Conservation (phyloP, 2,329 filamentous ascomycete species). For the Fusarium anguioides region DNA sequence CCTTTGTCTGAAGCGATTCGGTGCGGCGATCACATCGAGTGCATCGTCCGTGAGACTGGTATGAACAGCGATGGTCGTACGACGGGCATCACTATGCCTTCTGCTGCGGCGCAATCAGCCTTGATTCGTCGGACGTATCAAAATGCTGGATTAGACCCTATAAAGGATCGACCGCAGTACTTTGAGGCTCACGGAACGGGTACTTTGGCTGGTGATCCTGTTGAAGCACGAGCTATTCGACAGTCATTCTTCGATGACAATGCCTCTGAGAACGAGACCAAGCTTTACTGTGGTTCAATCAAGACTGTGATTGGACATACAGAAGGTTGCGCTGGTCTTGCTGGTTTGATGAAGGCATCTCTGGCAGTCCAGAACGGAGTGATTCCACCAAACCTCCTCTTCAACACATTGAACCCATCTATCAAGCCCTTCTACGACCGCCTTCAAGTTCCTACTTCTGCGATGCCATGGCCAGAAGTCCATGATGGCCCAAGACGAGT, state of each 20-base stretch:
- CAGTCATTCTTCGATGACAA: not conserved
- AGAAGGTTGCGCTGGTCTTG: slow-evolving; percentile 1
- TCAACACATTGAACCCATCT: slow-evolving; percentile 42
- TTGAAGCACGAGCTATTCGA: too few relatives aligned
- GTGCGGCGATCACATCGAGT: not conserved
- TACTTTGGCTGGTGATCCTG: slow-evolving; percentile 12
- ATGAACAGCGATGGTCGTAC: not conserved
- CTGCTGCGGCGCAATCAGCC: not conserved
- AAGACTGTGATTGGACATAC: slow-evolving; percentile 17
- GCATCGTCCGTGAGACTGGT: not conserved
- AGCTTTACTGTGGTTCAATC: not conserved
- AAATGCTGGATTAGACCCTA: not conserved
- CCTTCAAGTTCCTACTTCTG: slow-evolving; percentile 41
- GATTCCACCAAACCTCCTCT: slow-evolving; percentile 1
- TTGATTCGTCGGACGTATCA: not conserved
- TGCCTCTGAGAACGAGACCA: too few relatives aligned
- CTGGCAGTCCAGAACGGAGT: not conserved
- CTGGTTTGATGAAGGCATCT: not conserved
- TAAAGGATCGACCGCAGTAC: not conserved
- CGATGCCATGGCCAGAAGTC: slow-evolving; percentile 40
- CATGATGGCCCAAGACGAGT: slow-evolving; percentile 12
- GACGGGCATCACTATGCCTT: not conserved
- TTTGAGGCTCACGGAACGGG: slow-evolving; percentile 25
- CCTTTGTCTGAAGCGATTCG: not conserved
- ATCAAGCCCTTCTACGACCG: not conserved